phyloP scores from a whole-genome alignment of 2,329 filamentous ascomycete genomes.

The Cordyceps fumosorosea region DNA sequence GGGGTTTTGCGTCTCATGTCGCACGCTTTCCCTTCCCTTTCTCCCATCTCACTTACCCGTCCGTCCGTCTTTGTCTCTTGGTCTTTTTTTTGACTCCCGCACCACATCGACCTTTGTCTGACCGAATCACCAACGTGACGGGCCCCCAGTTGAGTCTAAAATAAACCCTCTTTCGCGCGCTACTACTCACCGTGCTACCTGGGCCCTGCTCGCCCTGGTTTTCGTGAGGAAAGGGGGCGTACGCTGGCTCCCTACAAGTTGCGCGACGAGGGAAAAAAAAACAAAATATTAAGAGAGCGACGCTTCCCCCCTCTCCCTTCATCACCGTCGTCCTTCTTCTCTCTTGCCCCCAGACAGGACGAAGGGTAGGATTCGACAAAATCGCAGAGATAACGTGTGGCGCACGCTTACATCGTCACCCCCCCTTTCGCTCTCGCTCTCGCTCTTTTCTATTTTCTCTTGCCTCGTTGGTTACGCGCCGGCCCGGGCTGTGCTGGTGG shows the following conservation, averaged over 20 bases:
- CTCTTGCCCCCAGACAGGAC: neutral
- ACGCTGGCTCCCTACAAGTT: neutral
- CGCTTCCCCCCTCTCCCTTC: neutral
- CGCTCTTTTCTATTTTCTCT: too few species aligned
- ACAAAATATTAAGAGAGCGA: neutral
- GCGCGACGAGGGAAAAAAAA: neutral
- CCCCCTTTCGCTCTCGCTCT: neutral
- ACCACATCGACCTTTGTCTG: neutral
- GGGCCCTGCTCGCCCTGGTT: too few species aligned
- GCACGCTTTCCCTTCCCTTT: neutral
- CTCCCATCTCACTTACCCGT: neutral
- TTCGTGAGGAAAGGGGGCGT: neutral
- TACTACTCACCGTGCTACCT: neutral
- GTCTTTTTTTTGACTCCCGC: neutral
- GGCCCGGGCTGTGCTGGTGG: neutral
- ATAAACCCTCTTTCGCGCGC: neutral
- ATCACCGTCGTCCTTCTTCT: neutral
- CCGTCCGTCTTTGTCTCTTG: neutral
- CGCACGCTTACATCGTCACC: too few species aligned
- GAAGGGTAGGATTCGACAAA: too few species aligned
- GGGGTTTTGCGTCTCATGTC: neutral
- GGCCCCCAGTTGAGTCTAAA: neutral
- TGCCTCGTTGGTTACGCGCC: neutral
- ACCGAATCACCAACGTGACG: too few species aligned
- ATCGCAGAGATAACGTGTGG: too few species aligned